Base-by-base conservation (phyloP, 2,329 filamentous ascomycete species). In the Aspergillus melleus region DNA sequence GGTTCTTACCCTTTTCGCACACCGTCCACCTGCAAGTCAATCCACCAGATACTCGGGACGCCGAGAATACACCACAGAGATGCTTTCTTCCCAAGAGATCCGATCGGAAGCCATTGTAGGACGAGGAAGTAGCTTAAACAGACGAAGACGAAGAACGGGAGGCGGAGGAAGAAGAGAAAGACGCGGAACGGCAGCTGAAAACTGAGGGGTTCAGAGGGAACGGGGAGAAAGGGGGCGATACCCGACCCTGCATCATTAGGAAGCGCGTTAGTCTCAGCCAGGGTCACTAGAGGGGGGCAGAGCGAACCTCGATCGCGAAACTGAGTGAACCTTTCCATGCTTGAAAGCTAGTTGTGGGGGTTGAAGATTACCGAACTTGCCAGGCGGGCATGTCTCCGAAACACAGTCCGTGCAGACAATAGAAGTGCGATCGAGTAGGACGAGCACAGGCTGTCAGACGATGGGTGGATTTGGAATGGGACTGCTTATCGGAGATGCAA, bases 21-120 rank as follows among this genome's bases (percentile, higher is more conserved):
- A 60, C 94, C 94, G 74, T 99, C 95, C 66, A 99, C 91, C 76
- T 97, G 94, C n/a, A 99, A 81, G 77, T 99, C 95, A 58, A 97
- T 89, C 94, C 94, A 98, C 92, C 93, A 98, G 59, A 99, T 91
- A 29, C 95, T 94, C 0, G 93, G 92, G 60, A 96, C 90, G 42
- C 88, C 90, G 67, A 99, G 85, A 65, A 98, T 85, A 61, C 87
- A 85, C 94, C 95, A 98, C 55, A 98, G 80, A 52, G 92, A 86
- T 12, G 90, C 86, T 78, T 98, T 98, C 71, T 92, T 92, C 49
- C 88, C 78, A 36, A 88, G 71, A 9, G 84, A 83, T 1, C 86
- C 87, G 10, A 90, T 82, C 0, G 92, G 92, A 14, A 96, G 84
- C 84, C 89, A 90, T 79, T 94, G 91, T 55, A 98, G 83, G 61